Conservation (phyloP, 345 rosid species). For the Salix viminalis region DNA sequence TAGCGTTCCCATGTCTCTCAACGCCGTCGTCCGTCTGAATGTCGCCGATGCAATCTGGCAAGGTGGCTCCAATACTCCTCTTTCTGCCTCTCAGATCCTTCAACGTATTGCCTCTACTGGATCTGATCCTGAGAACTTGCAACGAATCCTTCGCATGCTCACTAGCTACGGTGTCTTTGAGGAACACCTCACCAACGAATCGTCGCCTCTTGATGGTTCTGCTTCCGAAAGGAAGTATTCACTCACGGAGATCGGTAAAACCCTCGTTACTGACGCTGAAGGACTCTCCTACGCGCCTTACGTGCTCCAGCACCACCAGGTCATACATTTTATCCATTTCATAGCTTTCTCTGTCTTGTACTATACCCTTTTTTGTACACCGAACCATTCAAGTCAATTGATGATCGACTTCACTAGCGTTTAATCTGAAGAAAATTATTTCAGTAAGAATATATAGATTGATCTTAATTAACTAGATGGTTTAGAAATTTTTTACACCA, state of each 20-base stretch:
- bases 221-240: constrained; percentile 47
- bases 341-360: background rate
- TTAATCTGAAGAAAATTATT: no score
- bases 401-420: no score
- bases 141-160: constrained; percentile 83
- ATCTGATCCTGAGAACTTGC: constrained; percentile 58
- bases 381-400: no score
- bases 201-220: constrained; percentile 1
- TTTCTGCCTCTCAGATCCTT: constrained; percentile 75
- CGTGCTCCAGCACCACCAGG: constrained; percentile 96
- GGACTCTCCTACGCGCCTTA: constrained; percentile 78
- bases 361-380: no score
- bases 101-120: constrained; percentile 28
- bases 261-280: constrained; percentile 59
- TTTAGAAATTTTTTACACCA: no score
- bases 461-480: no score
- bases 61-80: constrained; percentile 62
- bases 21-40: constrained; percentile 65
- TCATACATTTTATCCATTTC: background rate
- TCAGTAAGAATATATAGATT: no score
- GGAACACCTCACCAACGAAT: constrained; percentile 39
- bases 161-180: constrained; percentile 68
- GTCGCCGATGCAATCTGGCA: constrained; percentile 86
- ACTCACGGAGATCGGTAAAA: constrained; percentile 69
- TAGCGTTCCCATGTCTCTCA: constrained; percentile 89